Percentiles rank a stretch among this genome's conserved stretches.
These are phyloP conservation scores for Aspergillus tanneri DNA, from an alignment of 2,329 filamentous ascomycete species.

Conservation along the genomic window DNA sequence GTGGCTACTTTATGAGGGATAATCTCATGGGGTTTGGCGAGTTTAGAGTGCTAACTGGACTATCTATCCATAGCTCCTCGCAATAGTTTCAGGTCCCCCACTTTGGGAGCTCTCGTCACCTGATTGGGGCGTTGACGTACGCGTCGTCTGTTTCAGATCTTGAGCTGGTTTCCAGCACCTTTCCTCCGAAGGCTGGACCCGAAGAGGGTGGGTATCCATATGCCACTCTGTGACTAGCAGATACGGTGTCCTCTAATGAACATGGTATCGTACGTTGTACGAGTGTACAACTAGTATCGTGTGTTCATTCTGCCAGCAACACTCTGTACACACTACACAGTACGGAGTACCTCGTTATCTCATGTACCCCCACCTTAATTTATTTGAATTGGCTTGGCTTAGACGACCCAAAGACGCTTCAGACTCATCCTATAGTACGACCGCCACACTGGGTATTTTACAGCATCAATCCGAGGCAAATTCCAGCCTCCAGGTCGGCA, in stretches of 20 bases:
- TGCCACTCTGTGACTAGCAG: no score
- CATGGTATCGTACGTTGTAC: background rate
- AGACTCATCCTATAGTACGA: background rate
- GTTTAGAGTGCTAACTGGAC: background rate
- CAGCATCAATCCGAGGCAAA: no score
- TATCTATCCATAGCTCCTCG: constrained; percentile 1
- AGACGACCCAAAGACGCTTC: background rate
- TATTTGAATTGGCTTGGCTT: background rate
- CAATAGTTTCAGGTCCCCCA: constrained; percentile 5
- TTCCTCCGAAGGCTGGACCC: background rate
- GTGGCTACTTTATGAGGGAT: constrained; percentile 1
- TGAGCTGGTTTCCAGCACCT: constrained; percentile 6
- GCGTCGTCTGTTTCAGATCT: constrained; percentile 24
- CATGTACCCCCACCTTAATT: background rate
- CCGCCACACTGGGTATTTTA: no score
- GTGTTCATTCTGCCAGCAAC: no score
- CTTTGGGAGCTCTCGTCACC: background rate
- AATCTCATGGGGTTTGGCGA: background rate
- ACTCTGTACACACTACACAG: no score
- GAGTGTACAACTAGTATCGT: no score
- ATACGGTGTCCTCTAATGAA: no score
- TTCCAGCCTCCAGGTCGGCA: no score
- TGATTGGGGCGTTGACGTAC: constrained; percentile 17
- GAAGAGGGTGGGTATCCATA: background rate
- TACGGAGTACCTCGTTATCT: no score